Evolutionary conservation across 2,329 filamentous ascomycete species (phyloP).

Genomic region (Paecilomyces sp.): DNA sequence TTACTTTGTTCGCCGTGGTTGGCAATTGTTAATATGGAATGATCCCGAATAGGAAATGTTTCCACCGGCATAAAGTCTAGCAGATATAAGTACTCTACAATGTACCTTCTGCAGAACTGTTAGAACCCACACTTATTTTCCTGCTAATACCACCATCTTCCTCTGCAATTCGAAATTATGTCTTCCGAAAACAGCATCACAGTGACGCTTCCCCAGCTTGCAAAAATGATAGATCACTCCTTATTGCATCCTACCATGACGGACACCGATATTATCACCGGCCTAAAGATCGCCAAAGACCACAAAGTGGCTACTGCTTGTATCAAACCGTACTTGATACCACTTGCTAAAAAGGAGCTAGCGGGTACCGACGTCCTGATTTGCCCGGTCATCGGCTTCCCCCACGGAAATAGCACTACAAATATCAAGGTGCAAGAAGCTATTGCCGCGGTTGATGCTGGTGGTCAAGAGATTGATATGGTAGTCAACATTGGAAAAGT

Average conservation of each 20-base stretch:
- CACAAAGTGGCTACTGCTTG: conserved; percentile 51
- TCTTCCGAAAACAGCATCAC: not conserved
- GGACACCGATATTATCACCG: conserved; percentile 45
- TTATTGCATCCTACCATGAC: conserved; percentile 57
- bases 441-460: conserved; percentile 38
- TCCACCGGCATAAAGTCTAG: no score
- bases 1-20: no score
- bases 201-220: conserved; percentile 23
- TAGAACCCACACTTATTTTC: no score
- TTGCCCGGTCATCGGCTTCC: conserved; percentile 56
- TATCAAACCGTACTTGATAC: conserved; percentile 51
- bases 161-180: no score
- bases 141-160: no score
- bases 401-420: conserved; percentile 51
- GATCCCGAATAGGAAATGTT: no score
- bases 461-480: conserved; percentile 53
- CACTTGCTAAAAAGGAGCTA: conserved; percentile 42
- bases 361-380: conserved; percentile 43
- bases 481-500: conserved; percentile 57
- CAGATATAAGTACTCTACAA: no score
- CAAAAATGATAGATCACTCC: conserved; percentile 51
- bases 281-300: conserved; percentile 42
- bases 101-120: no score
- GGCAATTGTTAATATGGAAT: no score
- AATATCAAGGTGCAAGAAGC: conserved; percentile 51